These are phyloP conservation scores for Phlebiopsis flavidoalba DNA, from an alignment of 768 basidiomycete genomes.

Conservation along the genomic window DNA sequence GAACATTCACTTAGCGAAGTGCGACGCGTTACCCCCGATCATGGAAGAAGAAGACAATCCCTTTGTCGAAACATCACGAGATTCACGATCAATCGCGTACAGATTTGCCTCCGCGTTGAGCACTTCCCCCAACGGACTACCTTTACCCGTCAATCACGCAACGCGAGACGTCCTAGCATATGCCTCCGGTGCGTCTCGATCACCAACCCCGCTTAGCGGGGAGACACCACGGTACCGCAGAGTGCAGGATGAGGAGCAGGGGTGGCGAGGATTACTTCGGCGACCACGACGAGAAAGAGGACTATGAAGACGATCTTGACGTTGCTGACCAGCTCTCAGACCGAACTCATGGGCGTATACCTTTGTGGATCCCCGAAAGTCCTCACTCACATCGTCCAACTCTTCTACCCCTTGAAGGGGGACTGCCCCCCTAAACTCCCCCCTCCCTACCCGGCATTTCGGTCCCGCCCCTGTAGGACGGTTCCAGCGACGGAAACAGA, in stretches of 20 bases:
- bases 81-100: constrained; percentile 3
- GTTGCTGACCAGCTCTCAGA: background rate
- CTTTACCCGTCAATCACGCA: background rate
- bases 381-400: constrained; percentile 1
- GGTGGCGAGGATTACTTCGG: constrained; percentile 1
- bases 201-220: constrained; percentile 7
- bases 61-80: constrained; percentile 20
- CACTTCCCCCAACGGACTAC: background rate
- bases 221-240: constrained; percentile 1
- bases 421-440: constrained; percentile 22
- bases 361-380: background rate
- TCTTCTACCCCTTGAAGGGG: constrained; percentile 4
- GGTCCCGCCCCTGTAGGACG: constrained; percentile 83
- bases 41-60: constrained; percentile 23
- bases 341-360: background rate
- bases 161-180: background rate
- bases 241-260: constrained; percentile 3
- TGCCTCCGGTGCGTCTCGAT: constrained; percentile 4
- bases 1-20: constrained; percentile 3
- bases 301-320: background rate
- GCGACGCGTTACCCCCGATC: background rate
- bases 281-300: constrained; percentile 4
- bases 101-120: constrained; percentile 8
- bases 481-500: constrained; percentile 64
- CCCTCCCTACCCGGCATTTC: constrained; percentile 72